Evolutionary conservation across 352 stramenopile genomes (phyloP).

Genomic region (Globisporangium camurandrum): DNA sequence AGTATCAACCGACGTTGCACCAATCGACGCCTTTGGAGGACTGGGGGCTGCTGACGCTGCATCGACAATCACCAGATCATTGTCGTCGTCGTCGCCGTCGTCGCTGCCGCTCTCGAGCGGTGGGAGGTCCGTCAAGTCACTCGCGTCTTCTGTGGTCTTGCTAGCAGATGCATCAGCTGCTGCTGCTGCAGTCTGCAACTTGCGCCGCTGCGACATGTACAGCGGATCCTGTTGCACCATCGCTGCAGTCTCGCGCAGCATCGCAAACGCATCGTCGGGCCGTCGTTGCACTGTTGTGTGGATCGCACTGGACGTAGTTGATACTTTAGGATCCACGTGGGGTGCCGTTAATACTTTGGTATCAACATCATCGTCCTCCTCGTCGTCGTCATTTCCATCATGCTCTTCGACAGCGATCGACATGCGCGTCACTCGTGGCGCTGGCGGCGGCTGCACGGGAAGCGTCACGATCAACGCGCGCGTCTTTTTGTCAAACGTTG

Average conservation of each 20-base stretch:
- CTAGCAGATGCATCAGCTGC: background rate
- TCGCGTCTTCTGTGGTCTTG: background rate
- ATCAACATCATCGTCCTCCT: background rate
- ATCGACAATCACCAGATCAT: conserved; percentile 9
- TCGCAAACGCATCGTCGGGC: conserved; percentile 40
- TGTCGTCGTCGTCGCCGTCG: conserved; percentile 23
- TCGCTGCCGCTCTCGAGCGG: conserved; percentile 52
- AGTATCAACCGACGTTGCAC: background rate
- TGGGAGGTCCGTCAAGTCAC: conserved; percentile 35
- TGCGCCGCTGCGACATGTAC: conserved; percentile 21
- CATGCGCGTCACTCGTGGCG: conserved; percentile 16
- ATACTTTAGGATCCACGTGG: background rate
- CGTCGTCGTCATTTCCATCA: conserved; percentile 16
- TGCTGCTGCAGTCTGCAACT: background rate
- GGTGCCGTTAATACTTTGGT: background rate
- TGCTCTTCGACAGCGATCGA: conserved; percentile 35
- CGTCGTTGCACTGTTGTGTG: background rate
- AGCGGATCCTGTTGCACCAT: conserved; percentile 64
- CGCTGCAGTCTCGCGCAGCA: conserved; percentile 51
- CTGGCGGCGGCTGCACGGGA: conserved; percentile 53
- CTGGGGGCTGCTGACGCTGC: background rate
- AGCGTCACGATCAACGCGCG: conserved; percentile 72
- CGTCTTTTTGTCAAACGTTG: conserved; percentile 80
- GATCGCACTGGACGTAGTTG: background rate
- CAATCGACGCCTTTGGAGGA: background rate